Evolutionary conservation across 2,329 filamentous ascomycete genomes (phyloP), one percentile per base, ranked within the genome.

Genomic region (Tetracladium maxilliforme): DNA sequence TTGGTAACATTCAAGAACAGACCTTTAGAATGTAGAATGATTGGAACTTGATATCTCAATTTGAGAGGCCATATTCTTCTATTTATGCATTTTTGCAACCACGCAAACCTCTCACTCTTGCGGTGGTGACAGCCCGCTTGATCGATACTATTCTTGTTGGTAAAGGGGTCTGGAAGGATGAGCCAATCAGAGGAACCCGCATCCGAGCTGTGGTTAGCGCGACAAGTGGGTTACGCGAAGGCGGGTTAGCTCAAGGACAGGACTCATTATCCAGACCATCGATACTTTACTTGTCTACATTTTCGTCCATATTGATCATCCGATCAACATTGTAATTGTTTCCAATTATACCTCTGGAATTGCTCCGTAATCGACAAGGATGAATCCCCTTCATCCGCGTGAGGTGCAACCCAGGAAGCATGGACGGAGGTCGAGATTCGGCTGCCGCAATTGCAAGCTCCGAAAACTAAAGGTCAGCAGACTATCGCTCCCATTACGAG

Each of bases 361-460:
- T 32, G 29, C 11, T 16, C 27, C 32, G 35, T 33, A 11, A 18
- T 31, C 11, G 16, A 15, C 19, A 29, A 29, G 18, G 21, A 29
- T 29, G 27, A 12, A 23, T 22, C 23, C 27, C 23, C 25, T 15
- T 26, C 23, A 21, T 16, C 23, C 23, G 19, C 19, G 15, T 15
- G 19, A 29, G 10, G 3, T 22, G 14, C 23, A 6, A 22, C 14
- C 19, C 20, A 22, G 7, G n/a, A 33, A 16, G 31, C 14, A 27
- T 9, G 10, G 14, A 20, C 29, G 43, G 16, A 51, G 56, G 29
- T 61, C 58, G 10, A 49, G 55, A 38, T 48, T 43, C 30, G 59
- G 60, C 17, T 64, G 60, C 26, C 51, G 54, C 8, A 64, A 63
- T 34, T 64, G 60, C 42, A 63, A 63, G 37, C 48, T 63, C 5